Evolutionary conservation across 1,284 basidiomycete species (phyloP), one percentile per base, ranked within the genome.

Genomic region (Neolentinus lepideus): DNA sequence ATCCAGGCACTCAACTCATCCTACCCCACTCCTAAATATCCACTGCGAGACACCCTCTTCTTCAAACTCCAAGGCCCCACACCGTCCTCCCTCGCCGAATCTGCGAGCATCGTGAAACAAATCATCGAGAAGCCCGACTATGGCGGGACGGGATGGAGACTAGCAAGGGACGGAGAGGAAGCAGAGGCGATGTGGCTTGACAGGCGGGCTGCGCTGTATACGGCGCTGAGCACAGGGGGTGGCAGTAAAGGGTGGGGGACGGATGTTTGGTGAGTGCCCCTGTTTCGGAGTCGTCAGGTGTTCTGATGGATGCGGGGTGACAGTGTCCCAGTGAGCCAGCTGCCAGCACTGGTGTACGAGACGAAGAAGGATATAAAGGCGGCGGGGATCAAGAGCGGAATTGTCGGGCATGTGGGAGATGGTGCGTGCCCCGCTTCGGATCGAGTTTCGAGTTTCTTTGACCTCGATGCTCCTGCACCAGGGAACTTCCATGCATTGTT

Each of bases 51-150:
- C 64, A 82, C 81, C 27, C 75, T 95, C 12, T 94, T 93, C 75
- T 87, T 95, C 78, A 95, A 95, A 69, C 85, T 95, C 66, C 90
- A 93, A 67, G 91, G 90, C 3, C 75, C 80, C 24, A 80, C 84
- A 1, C 68, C 75, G 2, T 73, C 73, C 2, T 76, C 86, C 2
- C 78, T 92, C 58, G 65, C 75, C 9, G 85, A 91, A 61, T 83
- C 85, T 0, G 82, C 85, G 1, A 73, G 73, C 19, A 75, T 82
- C 12, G 84, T 84, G 43, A 68, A 80, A 59, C 67, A 71, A 26
- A 77, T 93, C 54, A 73, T 81, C 2, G 74, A 79, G 63, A 79
- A 78, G 60, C 4, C 4, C 4, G 47, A 10, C 9, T 79, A 93
- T 63, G 86, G 88, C 0, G 88, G 85, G 1, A 78, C 76, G 1